Evolutionary conservation across 1,284 basidiomycete genomes (phyloP).

Genomic region (Sanghuangporus sanghuang): DNA sequence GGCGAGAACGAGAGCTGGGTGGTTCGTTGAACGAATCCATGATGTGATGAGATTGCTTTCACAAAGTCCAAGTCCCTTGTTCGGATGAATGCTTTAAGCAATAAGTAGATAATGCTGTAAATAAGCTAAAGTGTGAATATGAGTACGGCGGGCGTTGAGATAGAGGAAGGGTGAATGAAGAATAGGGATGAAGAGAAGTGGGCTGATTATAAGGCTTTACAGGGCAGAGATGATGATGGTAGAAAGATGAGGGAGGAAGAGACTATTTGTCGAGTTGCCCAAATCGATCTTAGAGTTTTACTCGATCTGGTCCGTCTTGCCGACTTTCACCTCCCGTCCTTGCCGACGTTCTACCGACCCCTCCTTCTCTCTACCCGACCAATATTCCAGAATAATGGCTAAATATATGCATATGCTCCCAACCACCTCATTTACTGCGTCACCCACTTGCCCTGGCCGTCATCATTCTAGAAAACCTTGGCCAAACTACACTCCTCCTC

Average conservation of each 20-base stretch:
- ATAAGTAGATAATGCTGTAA: background rate
- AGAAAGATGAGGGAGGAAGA: background rate
- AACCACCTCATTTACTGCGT: background rate
- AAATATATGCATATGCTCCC: background rate
- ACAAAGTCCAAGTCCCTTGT: constrained; percentile 32
- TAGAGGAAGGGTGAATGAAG: background rate
- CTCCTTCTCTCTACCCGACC: background rate
- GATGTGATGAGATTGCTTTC: background rate
- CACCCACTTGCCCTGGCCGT: background rate
- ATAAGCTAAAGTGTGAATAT: background rate
- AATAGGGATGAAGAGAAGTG: background rate
- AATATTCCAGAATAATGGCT: background rate
- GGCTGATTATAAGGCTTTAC: background rate
- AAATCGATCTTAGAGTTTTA: background rate
- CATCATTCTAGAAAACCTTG: too few species aligned
- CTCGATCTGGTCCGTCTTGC: background rate
- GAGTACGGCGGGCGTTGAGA: background rate
- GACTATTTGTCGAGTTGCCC: background rate
- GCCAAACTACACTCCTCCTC: too few species aligned
- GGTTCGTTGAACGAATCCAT: constrained; percentile 49
- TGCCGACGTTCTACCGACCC: background rate
- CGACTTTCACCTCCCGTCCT: background rate
- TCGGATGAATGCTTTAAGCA: constrained; percentile 42
- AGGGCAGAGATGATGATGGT: constrained; percentile 1
- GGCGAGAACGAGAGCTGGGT: constrained; percentile 31